Base-by-base conservation (phyloP, 495 filamentous ascomycete species). In the Collariella sp. region DNA sequence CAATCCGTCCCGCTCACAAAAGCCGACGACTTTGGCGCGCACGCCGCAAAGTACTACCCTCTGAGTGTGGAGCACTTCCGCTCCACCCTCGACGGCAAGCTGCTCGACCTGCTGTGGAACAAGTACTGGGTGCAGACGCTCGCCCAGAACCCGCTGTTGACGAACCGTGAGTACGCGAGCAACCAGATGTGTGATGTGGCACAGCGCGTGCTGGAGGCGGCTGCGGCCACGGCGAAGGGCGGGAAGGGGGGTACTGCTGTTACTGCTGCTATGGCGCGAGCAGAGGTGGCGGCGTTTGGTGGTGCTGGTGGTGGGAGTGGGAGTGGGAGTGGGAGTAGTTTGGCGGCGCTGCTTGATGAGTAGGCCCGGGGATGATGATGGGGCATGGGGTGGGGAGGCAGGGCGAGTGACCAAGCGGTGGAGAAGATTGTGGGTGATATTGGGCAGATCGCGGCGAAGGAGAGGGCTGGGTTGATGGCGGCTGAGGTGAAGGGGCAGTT, bases 51-150 rank as follows among this genome's bases (percentile, higher is more conserved):
- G 35, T 99, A 99, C 69, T 99, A 99, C 67, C 70, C 83, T 0
- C 82, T 99, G 5, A 87, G 93, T 47, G 87, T 97, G 9, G 87
- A 87, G 29, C 87, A 93, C 72, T 99, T 89, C 76, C 95, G 95
- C 76, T 89, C 84, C 51, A 84, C 85, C 4, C 83, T 99, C 29
- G 94, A 99, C 67, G 77, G 81, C 1, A 82, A 87, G 56, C 75
- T 97, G 26, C 74, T 99, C 6, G 89, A 91, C 58, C 77, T 88
- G 40, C 76, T 99, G 48, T 99, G 94, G 94, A 96, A 95, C 70
- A 99, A 99, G 67, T 99, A 99, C 73, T 99, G 94, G 94, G 91
- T 97, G 22, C 84, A 89, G 54, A 99, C 94, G 22, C 80, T 99
- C n/a, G 91, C 88, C n/a, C 88, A 95, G 65, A 91, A 81, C 59